Evolutionary conservation across 1,284 basidiomycete genomes (phyloP), one percentile per base, ranked within the genome.

Genomic region (Apiotrichum gracile): DNA sequence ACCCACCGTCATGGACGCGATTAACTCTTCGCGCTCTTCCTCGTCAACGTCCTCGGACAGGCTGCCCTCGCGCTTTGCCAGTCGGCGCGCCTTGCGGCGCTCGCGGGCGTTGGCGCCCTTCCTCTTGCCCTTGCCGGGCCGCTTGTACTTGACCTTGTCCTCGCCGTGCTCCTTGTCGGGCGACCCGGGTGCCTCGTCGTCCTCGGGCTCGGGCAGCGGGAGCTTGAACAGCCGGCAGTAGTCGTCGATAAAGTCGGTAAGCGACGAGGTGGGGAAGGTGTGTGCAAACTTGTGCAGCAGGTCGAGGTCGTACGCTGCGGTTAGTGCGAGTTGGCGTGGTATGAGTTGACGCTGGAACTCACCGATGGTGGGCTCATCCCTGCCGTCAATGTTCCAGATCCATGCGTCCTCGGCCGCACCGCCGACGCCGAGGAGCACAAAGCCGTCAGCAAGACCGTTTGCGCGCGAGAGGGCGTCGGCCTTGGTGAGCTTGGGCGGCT

Each of bases 361-460:
- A 90, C 87, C 81, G 13, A 90, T 78, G 9, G 78, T 79, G n/a
- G 81, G 81, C 41, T 78, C 79, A 66, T 97, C 85, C 45, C 78
- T 82, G 62, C 85, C 83, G 65, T 97, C 90, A 38, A 97, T 77
- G 58, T 80, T 83, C 19, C 89, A 66, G 27, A 60, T 52, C 76
- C 73, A 67, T 24, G 68, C 70, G 40, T 70, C 60, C 56, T 74
- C 68, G 26, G 72, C 67, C 5, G 57, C 47, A 1, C 58, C 59
- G 12, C 56, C 54, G 73, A 71, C 58, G 24, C 58, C 65, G 9
- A 72, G 69, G 16, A 75, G 58, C 3, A 76, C 64, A 46, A 76
- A 74, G 5, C 74, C 74, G 12, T 74, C 62, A 3, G 70, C 69
- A 12, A 76, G 50, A 0, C 67, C 64, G 9, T 76, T 72, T 25